phyloP scores from a whole-genome alignment of 768 basidiomycete species.

The Podaxis pistillaris region DNA sequence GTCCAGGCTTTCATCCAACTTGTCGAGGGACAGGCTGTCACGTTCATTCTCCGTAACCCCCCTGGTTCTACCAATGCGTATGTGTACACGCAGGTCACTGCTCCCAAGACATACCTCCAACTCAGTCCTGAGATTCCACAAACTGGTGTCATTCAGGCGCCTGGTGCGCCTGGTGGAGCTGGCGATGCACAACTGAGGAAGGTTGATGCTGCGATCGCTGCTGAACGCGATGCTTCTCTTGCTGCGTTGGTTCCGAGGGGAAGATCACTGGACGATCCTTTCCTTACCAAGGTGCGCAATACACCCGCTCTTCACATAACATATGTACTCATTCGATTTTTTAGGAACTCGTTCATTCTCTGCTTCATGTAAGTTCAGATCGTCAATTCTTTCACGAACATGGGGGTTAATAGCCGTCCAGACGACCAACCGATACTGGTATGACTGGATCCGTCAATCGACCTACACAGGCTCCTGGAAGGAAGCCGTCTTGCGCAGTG shows the following conservation, averaged over 20 bases:
- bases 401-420: constrained; percentile 9
- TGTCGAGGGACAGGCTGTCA: constrained; percentile 85
- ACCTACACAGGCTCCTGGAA: constrained; percentile 95
- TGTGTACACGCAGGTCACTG: constrained; percentile 4
- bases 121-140: not conserved
- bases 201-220: not conserved
- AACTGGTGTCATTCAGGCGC: not conserved
- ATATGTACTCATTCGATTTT: not conserved
- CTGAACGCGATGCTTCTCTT: not conserved
- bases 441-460: constrained; percentile 82
- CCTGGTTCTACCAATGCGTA: constrained; percentile 28
- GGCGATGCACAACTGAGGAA: not conserved
- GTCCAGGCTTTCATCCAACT: constrained; percentile 60
- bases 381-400: not conserved
- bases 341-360: constrained; percentile 55
- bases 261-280: constrained; percentile 52
- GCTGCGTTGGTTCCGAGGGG: not conserved
- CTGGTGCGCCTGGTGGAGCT: not conserved
- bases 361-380: constrained; percentile 49
- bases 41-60: constrained; percentile 78
- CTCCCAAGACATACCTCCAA: not conserved
- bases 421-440: constrained; percentile 84
- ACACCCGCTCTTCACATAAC: constrained; percentile 31
- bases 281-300: constrained; percentile 64
- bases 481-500: constrained; percentile 90